These are phyloP conservation scores for Dictyostelium intermedium DNA, from an alignment of 78 protist species.

Conservation along the genomic window DNA sequence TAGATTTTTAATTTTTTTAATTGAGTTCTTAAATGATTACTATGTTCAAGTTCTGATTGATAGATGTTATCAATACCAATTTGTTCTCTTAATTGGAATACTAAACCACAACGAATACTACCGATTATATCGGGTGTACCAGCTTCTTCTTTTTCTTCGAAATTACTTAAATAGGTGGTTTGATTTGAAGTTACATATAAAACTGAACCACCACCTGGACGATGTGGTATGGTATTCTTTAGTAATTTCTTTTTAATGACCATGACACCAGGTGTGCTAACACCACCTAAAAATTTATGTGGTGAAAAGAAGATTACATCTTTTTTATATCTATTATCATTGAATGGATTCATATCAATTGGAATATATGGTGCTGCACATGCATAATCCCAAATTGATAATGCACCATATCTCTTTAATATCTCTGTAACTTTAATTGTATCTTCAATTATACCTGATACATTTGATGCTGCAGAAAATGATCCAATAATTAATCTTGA, in stretches of 20 bases:
- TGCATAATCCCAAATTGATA: conserved; percentile 93
- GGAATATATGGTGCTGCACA: conserved; percentile 90
- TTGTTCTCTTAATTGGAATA: conserved; percentile 43
- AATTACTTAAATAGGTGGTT: conserved; percentile 83
- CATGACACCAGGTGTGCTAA: conserved; percentile 91
- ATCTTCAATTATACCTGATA: conserved; percentile 90
- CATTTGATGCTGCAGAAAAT: conserved; percentile 92
- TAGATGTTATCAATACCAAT: conserved; percentile 28
- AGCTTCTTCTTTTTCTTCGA: conserved; percentile 92
- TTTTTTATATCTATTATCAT: conserved; percentile 7
- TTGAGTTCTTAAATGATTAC: neutral
- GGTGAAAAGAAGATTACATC: conserved; percentile 94
- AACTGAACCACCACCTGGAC: conserved; percentile 95
- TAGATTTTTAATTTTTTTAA: neutral
- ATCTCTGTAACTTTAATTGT: conserved; percentile 64
- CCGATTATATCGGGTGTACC: conserved; percentile 96
- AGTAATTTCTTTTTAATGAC: conserved; percentile 72
- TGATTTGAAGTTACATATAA: conserved; percentile 74
- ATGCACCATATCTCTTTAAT: conserved; percentile 85
- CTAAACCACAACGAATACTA: conserved; percentile 89
- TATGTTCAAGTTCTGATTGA: conserved; percentile 7
- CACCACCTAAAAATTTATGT: conserved; percentile 96
- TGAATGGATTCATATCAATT: conserved; percentile 80
- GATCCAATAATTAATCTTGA: conserved; percentile 80
- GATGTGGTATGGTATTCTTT: neutral